Evolutionary conservation across 139 green algal species (phyloP).

Genomic region (Chlamydomonas schloesseri): DNA sequence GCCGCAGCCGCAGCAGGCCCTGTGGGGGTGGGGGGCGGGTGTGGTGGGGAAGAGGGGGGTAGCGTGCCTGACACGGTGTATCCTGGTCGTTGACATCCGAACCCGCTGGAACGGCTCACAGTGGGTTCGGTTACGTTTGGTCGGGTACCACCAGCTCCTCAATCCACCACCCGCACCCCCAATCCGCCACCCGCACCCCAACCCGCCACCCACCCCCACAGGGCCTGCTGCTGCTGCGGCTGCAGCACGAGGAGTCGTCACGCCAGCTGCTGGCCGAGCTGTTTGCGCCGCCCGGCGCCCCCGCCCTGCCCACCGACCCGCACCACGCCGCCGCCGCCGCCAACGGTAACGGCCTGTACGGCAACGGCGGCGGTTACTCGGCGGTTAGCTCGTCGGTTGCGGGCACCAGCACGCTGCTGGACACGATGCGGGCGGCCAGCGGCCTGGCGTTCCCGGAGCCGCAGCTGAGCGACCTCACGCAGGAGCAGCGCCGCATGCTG

Average conservation of each 20-base stretch:
- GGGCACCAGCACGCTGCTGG: slow-evolving; percentile 37
- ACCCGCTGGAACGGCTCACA: too few relatives aligned
- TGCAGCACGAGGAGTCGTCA: slow-evolving; percentile 42
- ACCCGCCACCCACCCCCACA: neutral
- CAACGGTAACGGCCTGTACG: neutral
- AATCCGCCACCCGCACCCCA: too few relatives aligned
- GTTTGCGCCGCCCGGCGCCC: slow-evolving; percentile 30
- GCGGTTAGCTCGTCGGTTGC: neutral
- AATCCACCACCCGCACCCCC: too few relatives aligned
- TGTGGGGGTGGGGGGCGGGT: too few relatives aligned
- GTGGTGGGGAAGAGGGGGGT: too few relatives aligned
- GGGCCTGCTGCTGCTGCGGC: slow-evolving; percentile 49
- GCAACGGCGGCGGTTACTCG: neutral
- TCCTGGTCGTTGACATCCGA: too few relatives aligned
- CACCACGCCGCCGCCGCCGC: neutral
- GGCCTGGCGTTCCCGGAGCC: slow-evolving; percentile 24
- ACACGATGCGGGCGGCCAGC: slow-evolving; percentile 23
- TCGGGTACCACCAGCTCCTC: too few relatives aligned
- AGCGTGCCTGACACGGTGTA: too few relatives aligned
- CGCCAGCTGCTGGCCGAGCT: slow-evolving; percentile 55
- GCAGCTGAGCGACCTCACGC: slow-evolving; percentile 12
- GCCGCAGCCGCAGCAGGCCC: too few relatives aligned
- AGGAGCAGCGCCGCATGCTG: slow-evolving; percentile 35
- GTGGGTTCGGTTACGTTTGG: too few relatives aligned
- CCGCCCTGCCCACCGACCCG: neutral